Percentiles rank a stretch among this genome's conserved stretches.
Conservation (phyloP, 148 eudicot genomes). For the Cornus florida region DNA sequence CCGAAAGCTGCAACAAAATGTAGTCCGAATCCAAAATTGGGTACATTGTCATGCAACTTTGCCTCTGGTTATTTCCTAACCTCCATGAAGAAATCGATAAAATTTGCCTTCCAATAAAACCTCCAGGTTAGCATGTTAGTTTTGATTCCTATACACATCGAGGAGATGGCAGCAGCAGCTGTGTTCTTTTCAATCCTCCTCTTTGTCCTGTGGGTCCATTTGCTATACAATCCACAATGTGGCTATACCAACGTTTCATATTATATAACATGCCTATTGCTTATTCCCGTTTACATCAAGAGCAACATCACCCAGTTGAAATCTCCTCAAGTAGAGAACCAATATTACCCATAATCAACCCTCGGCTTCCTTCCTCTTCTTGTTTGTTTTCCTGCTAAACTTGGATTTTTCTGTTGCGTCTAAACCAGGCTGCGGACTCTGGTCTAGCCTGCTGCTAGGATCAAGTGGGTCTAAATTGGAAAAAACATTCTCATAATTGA, state of each 20-base stretch:
- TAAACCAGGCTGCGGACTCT: constrained; percentile 29
- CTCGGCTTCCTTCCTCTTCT: constrained; percentile 40
- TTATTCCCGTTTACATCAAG: too few relatives aligned
- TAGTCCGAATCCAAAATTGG: constrained; percentile 12
- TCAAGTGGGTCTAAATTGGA: constrained; percentile 22
- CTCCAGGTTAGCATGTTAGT: constrained; percentile 27
- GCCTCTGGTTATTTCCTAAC: background rate
- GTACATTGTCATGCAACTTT: constrained; percentile 6
- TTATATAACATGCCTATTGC: background rate
- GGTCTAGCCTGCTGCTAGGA: constrained; percentile 28
- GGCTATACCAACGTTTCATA: background rate
- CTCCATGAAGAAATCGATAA: background rate
- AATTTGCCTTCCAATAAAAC: constrained; percentile 13
- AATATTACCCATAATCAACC: constrained; percentile 14
- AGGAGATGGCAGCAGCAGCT: background rate
- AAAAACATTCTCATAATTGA: constrained; percentile 42
- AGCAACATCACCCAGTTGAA: background rate
- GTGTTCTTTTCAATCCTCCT: background rate
- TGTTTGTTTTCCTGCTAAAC: constrained; percentile 40
- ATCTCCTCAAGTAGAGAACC: background rate
- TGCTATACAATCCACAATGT: background rate
- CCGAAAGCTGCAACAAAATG: background rate
- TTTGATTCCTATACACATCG: background rate
- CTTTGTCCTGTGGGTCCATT: background rate
- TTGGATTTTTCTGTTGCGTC: constrained; percentile 39